phyloP scores from a whole-genome alignment of 306 rosid genomes.

The Vigna unguiculata region DNA sequence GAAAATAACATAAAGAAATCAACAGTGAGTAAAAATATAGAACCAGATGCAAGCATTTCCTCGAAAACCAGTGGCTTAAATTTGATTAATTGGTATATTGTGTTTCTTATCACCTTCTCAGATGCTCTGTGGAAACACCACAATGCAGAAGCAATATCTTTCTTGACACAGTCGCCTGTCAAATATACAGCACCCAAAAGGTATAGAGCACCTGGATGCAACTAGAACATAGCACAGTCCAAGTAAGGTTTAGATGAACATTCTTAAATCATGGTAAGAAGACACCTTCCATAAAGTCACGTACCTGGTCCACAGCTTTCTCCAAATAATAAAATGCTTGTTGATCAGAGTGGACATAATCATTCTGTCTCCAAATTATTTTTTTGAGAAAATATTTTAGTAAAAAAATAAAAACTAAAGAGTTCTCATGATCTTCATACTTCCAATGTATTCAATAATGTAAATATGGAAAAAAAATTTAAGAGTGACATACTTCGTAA shows the following conservation, averaged over 20 bases:
- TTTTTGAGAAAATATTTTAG: neutral
- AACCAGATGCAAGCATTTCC: neutral
- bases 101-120: conserved; percentile 67
- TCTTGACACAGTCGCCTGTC: conserved; percentile 86
- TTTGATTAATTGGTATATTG: conserved; percentile 23
- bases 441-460: conserved; percentile 21
- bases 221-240: conserved; percentile 57
- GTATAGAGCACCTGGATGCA: conserved; percentile 96
- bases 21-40: neutral
- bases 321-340: conserved; percentile 93
- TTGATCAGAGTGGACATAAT: conserved; percentile 82
- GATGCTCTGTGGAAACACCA: conserved; percentile 97
- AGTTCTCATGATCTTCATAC: neutral
- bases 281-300: conserved; percentile 38
- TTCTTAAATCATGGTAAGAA: conserved; percentile 34
- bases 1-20: conserved; percentile 4
- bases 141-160: conserved; percentile 77
- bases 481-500: neutral
- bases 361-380: conserved; percentile 57
- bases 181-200: conserved; percentile 90
- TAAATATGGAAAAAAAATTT: neutral
- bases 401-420: neutral
- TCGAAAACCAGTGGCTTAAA: conserved; percentile 7
- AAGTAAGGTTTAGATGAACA: conserved; percentile 50
- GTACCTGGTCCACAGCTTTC: conserved; percentile 95